A percentile compares a stretch with the other conserved stretches of the same genome.
phyloP scores from a whole-genome alignment of 2,329 filamentous ascomycete genomes.

The Leptosphaerulina australis region DNA sequence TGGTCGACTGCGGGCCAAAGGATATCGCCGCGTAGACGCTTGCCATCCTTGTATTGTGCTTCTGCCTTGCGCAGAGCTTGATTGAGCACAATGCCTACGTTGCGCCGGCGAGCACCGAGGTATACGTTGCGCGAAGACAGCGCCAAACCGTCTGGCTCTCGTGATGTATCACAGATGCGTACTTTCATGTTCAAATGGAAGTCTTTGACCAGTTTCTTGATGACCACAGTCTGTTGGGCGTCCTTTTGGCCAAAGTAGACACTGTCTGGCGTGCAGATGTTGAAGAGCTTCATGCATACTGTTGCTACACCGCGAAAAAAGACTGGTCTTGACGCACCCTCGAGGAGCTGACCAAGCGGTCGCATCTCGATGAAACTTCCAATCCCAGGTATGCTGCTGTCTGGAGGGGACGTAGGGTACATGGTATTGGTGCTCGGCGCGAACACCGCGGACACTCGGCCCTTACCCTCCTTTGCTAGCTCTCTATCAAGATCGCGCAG shows the following conservation, averaged over 20 bases:
- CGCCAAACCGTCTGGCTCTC: constrained; percentile 82
- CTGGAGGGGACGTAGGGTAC: constrained; percentile 81
- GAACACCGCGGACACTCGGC: constrained; percentile 81
- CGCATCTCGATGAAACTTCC: constrained; percentile 93
- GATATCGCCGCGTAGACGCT: constrained; percentile 67
- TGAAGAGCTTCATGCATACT: constrained; percentile 93
- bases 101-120: constrained; percentile 75
- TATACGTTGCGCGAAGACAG: constrained; percentile 95
- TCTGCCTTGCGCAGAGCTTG: constrained; percentile 74
- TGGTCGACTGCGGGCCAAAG: constrained; percentile 72
- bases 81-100: constrained; percentile 73
- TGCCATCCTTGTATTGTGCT: constrained; percentile 63
- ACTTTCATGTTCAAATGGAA: constrained; percentile 81
- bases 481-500: constrained; percentile 73
- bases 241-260: constrained; percentile 98
- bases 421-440: constrained; percentile 81
- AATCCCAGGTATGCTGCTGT: constrained; percentile 73
- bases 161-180: constrained; percentile 73
- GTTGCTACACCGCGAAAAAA: constrained; percentile 98
- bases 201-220: constrained; percentile 84
- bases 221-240: constrained; percentile 91
- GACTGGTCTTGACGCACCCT: constrained; percentile 84
- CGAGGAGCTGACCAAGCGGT: constrained; percentile 78
- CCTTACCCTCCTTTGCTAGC: constrained; percentile 61
- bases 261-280: constrained; percentile 75